Base-by-base conservation (phyloP, 148 eudicot species). In the Cornus florida region DNA sequence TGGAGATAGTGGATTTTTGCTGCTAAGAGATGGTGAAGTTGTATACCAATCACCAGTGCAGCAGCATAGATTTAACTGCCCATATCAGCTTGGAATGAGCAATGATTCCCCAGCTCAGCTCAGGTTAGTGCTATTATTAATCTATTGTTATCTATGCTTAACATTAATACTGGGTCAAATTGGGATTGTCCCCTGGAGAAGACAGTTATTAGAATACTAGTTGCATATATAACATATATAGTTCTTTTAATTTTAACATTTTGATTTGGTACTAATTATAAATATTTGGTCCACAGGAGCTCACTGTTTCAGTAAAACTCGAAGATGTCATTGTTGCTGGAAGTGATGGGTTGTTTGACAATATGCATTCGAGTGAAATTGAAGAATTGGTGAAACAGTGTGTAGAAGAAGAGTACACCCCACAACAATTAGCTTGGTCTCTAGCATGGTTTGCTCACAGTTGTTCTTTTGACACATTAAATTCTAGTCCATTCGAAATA, bases 301-400 rank as follows among this genome's bases (percentile, higher is more conserved):
- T 76, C 14, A 60, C 43, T 41, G 39, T 76, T 64, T 2, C 10
- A 12, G 71, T 66, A 14, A 11, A 0, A 16, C 23, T 13, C 6
- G 78, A 50, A 22, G 78, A 76, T 62, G 59, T 76, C 13, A 62
- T 76, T 22, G 78, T 76, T 19, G 78, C 71, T 0, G 62, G 78
- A 41, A 66, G 22, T 11, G 71, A 76, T 66, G 78, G 71, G 4
- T 14, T 76, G 14, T 35, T 66, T 24, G 71, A 76, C 17, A 76
- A 76, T 38, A 3, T 76, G 5, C 56, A 28, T 14, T 33, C 1
- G 0, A 14, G 13, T 2, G 38, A 76, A 6, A 43, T 76, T 3
- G 71, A 46, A 24, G 60, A 65, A 22, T 7, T 76, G 10, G 68
- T 76, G 6, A 14, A 39, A 38, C 20, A 7, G 23, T 4, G 10